Base-by-base conservation (phyloP, 2,329 filamentous ascomycete genomes). In the Verticillium isaacii region DNA sequence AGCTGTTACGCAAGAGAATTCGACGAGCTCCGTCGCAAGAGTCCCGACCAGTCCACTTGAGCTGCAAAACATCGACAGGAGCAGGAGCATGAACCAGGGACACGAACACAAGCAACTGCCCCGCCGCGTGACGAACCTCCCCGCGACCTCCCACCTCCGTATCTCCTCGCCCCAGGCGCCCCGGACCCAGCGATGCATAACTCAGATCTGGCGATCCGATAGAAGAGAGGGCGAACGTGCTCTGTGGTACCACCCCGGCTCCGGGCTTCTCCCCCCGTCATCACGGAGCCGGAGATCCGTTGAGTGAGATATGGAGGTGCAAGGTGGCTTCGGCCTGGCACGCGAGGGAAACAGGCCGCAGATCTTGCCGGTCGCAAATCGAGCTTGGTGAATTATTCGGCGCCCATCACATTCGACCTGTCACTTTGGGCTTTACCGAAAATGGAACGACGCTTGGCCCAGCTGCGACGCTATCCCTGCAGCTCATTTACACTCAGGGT, bases 1-100 rank as follows among this genome's bases (percentile, higher is more conserved):
- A 41, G 39, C 57, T 29, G 15, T 34, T 58, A 58, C 57, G 57
- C 57, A 58, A 58, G 37, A 58, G 57, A 58, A 58, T 50, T 9
- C 45, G 19, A 50, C 19, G 19, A 23, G n/a, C 45, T 23, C 45
- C 45, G n/a, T 50, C 19, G 19, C 17, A 50, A 50, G 45, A 50
- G 45, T 50, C 45, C 45, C 45, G 45, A 50, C 45, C 45, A 50
- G 45, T 23, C 45, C 45, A 50, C 6, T 50, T 23, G 45, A 50
- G 19, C 23, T 50, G 45, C 45, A 50, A 50, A 25, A 50, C 45
- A 50, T 50, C 45, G 23, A 50, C 45, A 50, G 9, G 45, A 50
- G 45, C 19, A 50, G 8, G 8, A 29, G 29, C 29, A 29, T 29
- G 29, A 29, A 29, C 5, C 17, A 19, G n/a, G 17, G 19, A 50